Conservation (phyloP, 2,329 filamentous ascomycete genomes). For the Hortaea sp. region DNA sequence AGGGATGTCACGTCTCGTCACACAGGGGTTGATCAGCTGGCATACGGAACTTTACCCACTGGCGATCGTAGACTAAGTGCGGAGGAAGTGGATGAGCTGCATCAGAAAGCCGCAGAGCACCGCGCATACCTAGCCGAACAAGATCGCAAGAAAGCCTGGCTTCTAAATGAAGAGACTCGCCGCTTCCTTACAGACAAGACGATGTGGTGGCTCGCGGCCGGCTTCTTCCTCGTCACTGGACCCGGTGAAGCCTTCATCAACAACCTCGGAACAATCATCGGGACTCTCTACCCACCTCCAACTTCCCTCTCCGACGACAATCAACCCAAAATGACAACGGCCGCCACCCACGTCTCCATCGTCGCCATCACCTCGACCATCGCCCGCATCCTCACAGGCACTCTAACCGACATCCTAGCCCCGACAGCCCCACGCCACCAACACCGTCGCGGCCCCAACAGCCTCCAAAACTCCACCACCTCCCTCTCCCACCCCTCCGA, state of each 20-base stretch:
- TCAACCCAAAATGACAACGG: conserved; percentile 43
- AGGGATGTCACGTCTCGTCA: conserved; percentile 9
- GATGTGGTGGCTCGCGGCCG: conserved; percentile 89
- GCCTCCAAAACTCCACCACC: conserved; percentile 31
- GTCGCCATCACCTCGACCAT: conserved; percentile 82
- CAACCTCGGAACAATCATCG: conserved; percentile 88
- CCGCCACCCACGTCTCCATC: conserved; percentile 85
- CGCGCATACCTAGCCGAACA: conserved; percentile 42
- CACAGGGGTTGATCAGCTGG: conserved; percentile 10
- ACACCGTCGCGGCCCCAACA: conserved; percentile 44
- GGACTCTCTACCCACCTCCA: conserved; percentile 65
- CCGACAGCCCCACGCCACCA: conserved; percentile 41
- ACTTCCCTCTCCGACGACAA: conserved; percentile 23
- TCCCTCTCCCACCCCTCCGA: conserved; percentile 18
- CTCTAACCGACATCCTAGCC: conserved; percentile 81
- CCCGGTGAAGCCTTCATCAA: conserved; percentile 98
- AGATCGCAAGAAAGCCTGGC: conserved; percentile 71
- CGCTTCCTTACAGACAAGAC: conserved; percentile 77
- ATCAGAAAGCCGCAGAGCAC: conserved; percentile 36
- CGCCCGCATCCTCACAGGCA: conserved; percentile 82
- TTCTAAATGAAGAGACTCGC: conserved; percentile 83
- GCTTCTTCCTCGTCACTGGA: conserved; percentile 87
- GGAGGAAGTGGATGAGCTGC: conserved; percentile 37
- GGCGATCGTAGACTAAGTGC: conserved; percentile 31
- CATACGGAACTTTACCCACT: conserved; percentile 53